These are phyloP conservation scores for Pythium phragmitis DNA, from an alignment of 352 stramenopile species.

Conservation along the genomic window DNA sequence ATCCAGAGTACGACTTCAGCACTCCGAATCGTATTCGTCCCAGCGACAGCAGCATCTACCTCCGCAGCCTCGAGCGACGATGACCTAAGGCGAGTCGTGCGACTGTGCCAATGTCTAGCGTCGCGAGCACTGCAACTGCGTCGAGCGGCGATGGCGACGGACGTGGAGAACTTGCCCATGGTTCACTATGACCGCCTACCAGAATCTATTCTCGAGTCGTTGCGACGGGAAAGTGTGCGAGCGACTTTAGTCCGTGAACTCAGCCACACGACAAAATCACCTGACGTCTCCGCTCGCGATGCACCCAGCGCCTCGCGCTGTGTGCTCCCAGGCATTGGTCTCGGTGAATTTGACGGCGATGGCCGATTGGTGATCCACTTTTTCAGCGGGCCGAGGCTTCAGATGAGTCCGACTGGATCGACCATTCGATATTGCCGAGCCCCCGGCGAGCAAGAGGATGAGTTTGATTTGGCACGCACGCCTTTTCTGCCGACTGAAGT, in stretches of 20 bases:
- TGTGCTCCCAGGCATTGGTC: constrained; percentile 42
- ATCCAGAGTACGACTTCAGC: constrained; percentile 4
- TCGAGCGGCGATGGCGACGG: constrained; percentile 34
- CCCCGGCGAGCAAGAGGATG: constrained; percentile 7
- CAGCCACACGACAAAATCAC: neutral
- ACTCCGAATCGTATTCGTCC: constrained; percentile 3
- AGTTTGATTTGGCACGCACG: constrained; percentile 19
- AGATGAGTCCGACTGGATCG: constrained; percentile 42
- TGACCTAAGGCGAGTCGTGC: constrained; percentile 27
- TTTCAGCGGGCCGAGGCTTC: constrained; percentile 42
- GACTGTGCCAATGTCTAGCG: constrained; percentile 54
- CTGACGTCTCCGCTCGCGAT: neutral
- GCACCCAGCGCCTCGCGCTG: constrained; percentile 2
- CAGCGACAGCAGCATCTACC: neutral
- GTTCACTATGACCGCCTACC: constrained; percentile 57
- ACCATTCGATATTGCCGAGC: constrained; percentile 30
- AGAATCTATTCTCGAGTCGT: constrained; percentile 38
- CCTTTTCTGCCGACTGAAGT: constrained; percentile 26
- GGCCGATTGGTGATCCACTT: constrained; percentile 48
- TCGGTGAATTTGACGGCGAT: constrained; percentile 36
- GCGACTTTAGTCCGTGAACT: constrained; percentile 16
- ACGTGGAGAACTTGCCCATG: constrained; percentile 40
- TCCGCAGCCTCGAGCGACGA: constrained; percentile 2
- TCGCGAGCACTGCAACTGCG: constrained; percentile 54
- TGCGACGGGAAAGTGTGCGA: constrained; percentile 29